A percentile compares a stretch with the other conserved stretches of the same genome.
Evolutionary conservation across 2,329 filamentous ascomycete species (phyloP).

Genomic region (Grosmannia clavigera): DNA sequence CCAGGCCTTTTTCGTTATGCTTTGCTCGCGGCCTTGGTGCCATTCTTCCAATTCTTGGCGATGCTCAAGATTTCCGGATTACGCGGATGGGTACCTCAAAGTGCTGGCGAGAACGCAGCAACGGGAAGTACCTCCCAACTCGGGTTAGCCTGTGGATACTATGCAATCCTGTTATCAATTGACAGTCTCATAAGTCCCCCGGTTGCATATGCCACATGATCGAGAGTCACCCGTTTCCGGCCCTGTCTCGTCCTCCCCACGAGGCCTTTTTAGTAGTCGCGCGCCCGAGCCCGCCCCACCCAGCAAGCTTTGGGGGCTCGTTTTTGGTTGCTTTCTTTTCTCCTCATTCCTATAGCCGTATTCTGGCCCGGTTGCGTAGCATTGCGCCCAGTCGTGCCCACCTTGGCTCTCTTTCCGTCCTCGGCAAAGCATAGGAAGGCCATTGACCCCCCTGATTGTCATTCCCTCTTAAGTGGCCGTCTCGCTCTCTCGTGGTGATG

Average conservation of each 20-base stretch:
- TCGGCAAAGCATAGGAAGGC: neutral
- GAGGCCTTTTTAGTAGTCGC: neutral
- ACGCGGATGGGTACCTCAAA: neutral
- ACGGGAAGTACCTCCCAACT: neutral
- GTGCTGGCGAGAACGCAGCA: neutral
- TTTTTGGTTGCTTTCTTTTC: neutral
- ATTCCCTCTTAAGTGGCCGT: neutral
- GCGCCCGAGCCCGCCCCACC: neutral
- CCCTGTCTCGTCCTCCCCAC: neutral
- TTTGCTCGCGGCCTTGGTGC: neutral
- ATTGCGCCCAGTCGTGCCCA: neutral
- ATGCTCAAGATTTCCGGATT: neutral
- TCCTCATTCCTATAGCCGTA: neutral
- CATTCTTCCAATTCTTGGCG: neutral
- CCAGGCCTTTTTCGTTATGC: too few relatives aligned
- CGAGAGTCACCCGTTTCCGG: neutral
- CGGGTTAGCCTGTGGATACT: neutral
- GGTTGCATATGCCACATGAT: neutral
- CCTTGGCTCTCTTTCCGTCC: neutral
- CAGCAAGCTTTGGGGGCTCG: neutral
- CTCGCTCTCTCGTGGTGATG: neutral
- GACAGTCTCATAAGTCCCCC: neutral
- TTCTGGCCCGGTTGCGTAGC: neutral
- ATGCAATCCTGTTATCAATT: neutral
- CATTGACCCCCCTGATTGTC: neutral